Base-by-base conservation (phyloP, 2,329 filamentous ascomycete genomes). In the Dothidotthia symphoricarpi region DNA sequence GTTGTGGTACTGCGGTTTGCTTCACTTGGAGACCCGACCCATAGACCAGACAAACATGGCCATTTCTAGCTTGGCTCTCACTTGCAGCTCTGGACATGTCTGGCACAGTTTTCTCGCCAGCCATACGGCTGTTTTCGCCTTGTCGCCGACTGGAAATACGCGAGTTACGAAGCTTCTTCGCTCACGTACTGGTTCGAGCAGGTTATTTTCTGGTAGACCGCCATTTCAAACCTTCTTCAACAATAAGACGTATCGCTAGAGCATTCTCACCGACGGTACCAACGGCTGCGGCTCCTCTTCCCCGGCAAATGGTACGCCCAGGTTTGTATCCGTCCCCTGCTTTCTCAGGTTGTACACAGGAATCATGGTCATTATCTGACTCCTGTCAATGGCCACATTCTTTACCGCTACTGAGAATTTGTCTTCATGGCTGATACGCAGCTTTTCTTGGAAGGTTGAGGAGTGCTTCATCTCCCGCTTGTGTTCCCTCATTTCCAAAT, bases 361-460 rank as follows among this genome's bases (percentile, higher is more conserved):
- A 19, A 40, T 29, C 34, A 43, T 28, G 43, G 35, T 43, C 28
- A 34, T 49, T 39, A 39, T 38, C 44, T 46, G 33, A 45, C 36
- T 44, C 26, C 28, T 28, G 39, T 29, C 44, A 49, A 40, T 43
- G 43, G 55, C 47, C 58, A 62, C 59, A 54, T 62, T 64, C 47
- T 48, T 51, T 50, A 40, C 43, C 45, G 43, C 41, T 45, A 41
- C 45, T 49, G 48, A 48, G 37, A 45, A 43, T 51, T 28, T 45
- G 42, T 44, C 29, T 43, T 24, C 41, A 34, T n/a, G 34, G 41
- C 43, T 40, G 45, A 35, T 47, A 26, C 5, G 19, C 30, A 34
- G 36, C 34, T 40, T 49, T 43, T 35, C 36, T 36, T 36, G 24
- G 9, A 39, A 13, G 35, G 29, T 43, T 42, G 50, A 45, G 37